Evolutionary conservation across 345 rosid species (phyloP).

Genomic region (Camelina hispida): DNA sequence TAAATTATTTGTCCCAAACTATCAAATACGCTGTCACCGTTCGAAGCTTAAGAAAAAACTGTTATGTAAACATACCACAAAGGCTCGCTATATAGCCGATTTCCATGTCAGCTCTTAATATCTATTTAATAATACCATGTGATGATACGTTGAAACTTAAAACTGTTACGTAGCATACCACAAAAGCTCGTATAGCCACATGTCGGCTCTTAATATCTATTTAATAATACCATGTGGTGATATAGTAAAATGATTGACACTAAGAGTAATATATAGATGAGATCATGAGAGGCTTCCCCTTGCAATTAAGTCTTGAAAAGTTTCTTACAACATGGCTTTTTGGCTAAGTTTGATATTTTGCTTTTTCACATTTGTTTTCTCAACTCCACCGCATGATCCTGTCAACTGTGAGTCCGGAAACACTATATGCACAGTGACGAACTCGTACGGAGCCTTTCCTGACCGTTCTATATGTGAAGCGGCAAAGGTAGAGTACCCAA

Average conservation of each 20-base stretch:
- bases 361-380: constrained; percentile 7
- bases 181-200: neutral
- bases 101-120: no score
- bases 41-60: no score
- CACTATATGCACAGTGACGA: constrained; percentile 67
- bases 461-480: constrained; percentile 68
- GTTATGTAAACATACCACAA: no score
- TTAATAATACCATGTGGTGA: neutral
- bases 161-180: neutral
- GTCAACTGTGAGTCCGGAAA: constrained; percentile 54
- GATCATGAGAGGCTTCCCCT: neutral
- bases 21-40: no score
- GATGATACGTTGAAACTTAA: no score
- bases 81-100: no score
- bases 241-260: no score
- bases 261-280: no score
- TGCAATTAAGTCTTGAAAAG: neutral
- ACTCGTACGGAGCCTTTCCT: constrained; percentile 74
- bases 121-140: no score
- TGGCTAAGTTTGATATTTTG: constrained; percentile 30
- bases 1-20: no score
- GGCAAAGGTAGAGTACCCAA: constrained; percentile 61
- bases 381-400: constrained; percentile 67
- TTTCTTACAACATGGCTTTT: constrained; percentile 21
- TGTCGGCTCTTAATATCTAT: neutral